These are phyloP conservation scores for Eucalyptus pumila DNA, from an alignment of 345 rosid genomes.

Conservation along the genomic window DNA sequence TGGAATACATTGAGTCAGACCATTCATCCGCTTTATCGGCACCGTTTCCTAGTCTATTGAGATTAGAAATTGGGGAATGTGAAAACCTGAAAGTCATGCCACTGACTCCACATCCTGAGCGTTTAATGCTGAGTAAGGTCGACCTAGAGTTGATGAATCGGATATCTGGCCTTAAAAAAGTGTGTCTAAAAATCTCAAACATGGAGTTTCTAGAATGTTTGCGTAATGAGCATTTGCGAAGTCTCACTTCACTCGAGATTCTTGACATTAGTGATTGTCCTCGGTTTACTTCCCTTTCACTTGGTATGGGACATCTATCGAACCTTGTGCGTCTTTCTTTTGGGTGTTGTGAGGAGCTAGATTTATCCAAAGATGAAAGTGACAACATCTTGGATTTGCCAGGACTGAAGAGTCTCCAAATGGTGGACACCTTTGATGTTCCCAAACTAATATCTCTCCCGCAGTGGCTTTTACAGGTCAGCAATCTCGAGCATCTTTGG, in stretches of 20 bases:
- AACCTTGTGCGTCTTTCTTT: too few species aligned
- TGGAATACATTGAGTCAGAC: too few species aligned
- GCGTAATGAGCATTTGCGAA: background rate
- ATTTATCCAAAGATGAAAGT: too few species aligned
- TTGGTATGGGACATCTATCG: too few species aligned
- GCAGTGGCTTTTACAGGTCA: fast-evolving
- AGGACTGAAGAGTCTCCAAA: background rate
- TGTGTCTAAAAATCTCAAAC: background rate
- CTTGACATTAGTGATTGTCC: background rate
- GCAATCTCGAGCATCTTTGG: background rate
- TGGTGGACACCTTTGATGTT: background rate
- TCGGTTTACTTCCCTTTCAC: too few species aligned
- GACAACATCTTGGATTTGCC: too few species aligned
- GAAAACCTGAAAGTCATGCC: background rate
- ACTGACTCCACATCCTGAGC: background rate
- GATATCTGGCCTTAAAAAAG: constrained; percentile 1
- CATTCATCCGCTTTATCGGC: too few species aligned
- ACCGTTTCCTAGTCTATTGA: too few species aligned
- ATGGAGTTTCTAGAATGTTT: background rate
- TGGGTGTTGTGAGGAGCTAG: too few species aligned
- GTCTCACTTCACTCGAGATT: background rate
- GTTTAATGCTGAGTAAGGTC: background rate
- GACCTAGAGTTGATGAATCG: background rate
- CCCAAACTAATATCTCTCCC: background rate
- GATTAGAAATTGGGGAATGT: too few species aligned